Percentiles rank a stretch among this genome's conserved stretches.
Conservation (phyloP, 1,284 basidiomycete species). For the Pholiota adiposa region DNA sequence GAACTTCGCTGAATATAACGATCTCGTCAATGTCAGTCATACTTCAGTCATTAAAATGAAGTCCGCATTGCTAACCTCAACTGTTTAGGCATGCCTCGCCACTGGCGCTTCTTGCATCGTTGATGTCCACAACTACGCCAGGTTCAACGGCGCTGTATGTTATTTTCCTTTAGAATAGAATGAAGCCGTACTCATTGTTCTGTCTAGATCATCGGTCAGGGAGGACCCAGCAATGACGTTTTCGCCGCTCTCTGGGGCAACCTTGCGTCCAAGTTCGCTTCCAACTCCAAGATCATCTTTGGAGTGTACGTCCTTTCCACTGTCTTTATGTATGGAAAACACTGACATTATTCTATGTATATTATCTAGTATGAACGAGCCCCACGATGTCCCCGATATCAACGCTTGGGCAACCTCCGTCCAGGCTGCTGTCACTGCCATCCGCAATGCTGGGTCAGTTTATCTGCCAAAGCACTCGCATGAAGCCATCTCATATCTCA, state of each 20-base stretch:
- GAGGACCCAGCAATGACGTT: conserved; percentile 58
- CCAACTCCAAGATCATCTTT: conserved; percentile 55
- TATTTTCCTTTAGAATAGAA: background rate
- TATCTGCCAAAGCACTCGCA: background rate
- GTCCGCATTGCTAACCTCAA: background rate
- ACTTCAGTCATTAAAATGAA: background rate
- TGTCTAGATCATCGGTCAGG: conserved; percentile 58
- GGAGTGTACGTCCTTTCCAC: conserved; percentile 42
- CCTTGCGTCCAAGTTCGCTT: conserved; percentile 56
- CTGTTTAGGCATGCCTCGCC: conserved; percentile 30
- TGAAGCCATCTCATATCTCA: background rate
- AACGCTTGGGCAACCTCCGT: conserved; percentile 48
- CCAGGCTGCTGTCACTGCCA: conserved; percentile 59
- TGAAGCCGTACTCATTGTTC: background rate
- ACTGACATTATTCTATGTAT: background rate
- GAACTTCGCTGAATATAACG: conserved; percentile 54
- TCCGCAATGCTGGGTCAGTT: conserved; percentile 49
- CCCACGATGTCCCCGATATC: conserved; percentile 52
- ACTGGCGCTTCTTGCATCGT: conserved; percentile 52
- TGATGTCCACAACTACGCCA: conserved; percentile 63
- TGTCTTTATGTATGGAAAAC: background rate
- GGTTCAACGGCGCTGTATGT: conserved; percentile 49
- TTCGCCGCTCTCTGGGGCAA: conserved; percentile 59
- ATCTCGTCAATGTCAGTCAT: conserved; percentile 49
- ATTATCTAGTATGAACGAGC: conserved; percentile 56